Percentiles rank a stretch among this genome's conserved stretches.
Conservation (phyloP, 768 basidiomycete species). For the Suillus occidentalis region DNA sequence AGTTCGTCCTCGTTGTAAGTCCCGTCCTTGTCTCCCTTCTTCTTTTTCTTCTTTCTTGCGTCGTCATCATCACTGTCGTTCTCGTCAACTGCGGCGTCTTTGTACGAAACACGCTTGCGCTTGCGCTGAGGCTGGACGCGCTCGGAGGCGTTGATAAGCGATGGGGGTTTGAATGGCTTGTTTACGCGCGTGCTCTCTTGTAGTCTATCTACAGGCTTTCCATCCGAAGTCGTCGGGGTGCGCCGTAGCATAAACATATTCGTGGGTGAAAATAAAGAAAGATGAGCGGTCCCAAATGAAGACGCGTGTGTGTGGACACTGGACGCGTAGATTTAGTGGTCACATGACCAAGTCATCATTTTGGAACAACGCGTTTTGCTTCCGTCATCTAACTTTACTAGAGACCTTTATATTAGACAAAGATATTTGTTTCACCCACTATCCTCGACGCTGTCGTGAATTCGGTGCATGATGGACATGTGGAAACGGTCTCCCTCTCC, state of each 20-base stretch:
- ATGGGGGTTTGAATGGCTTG: conserved; percentile 81
- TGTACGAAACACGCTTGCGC: conserved; percentile 87
- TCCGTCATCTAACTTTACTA: neutral
- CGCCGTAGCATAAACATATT: conserved; percentile 61
- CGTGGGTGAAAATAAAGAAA: neutral
- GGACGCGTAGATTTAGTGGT: conserved; percentile 13
- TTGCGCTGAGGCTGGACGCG: conserved; percentile 73
- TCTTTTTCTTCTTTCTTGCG: conserved; percentile 58
- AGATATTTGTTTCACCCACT: neutral
- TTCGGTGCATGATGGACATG: conserved; percentile 11
- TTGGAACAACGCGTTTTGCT: neutral
- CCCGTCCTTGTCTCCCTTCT: conserved; percentile 57
- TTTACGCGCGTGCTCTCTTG: conserved; percentile 72
- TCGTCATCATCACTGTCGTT: conserved; percentile 58
- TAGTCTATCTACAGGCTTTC: conserved; percentile 63
- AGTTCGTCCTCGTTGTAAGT: conserved; percentile 64
- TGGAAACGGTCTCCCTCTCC: conserved; percentile 33
- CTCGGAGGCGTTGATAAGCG: conserved; percentile 42
- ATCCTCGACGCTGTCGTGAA: neutral
- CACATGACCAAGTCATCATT: conserved; percentile 24
- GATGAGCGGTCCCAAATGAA: neutral
- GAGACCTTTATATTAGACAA: neutral
- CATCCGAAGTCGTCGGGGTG: conserved; percentile 67
- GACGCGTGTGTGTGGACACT: conserved; percentile 8
- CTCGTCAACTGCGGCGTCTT: conserved; percentile 59